phyloP scores from a whole-genome alignment of 208 protist species.

The Leishmania tarentolae region DNA sequence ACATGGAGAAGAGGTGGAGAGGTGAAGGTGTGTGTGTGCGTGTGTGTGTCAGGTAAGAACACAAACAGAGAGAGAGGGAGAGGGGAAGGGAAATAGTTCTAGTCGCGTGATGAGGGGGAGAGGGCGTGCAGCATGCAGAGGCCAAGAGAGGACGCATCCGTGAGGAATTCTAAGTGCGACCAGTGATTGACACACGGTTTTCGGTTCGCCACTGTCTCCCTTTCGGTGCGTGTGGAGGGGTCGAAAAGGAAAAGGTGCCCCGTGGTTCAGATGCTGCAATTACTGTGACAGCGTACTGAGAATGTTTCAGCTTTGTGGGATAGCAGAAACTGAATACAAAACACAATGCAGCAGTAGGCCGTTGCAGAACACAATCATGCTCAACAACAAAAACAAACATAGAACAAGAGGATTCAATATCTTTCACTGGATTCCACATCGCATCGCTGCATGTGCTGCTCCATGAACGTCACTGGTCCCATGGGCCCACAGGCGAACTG shows the following conservation, averaged over 20 bases:
- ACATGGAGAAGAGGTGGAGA: background rate
- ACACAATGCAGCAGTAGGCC: slow-evolving; percentile 12
- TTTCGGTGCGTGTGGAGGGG: background rate
- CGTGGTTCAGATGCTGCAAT: background rate
- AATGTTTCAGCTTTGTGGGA: background rate
- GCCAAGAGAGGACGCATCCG: background rate
- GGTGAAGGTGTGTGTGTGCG: background rate
- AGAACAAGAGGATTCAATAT: background rate
- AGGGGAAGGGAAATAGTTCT: background rate
- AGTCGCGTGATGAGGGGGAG: background rate
- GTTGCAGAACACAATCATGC: background rate
- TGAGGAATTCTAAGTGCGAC: background rate
- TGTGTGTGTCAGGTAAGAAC: background rate
- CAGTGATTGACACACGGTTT: background rate
- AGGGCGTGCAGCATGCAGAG: background rate
- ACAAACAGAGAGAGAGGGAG: background rate
- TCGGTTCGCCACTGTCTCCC: background rate
- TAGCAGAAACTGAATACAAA: slow-evolving; percentile 3
- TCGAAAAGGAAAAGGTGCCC: background rate
- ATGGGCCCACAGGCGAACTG: slow-evolving; percentile 41
- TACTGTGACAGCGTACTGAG: background rate
- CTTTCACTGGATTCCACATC: slow-evolving; percentile 2
- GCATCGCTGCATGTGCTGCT: slow-evolving; percentile 10
- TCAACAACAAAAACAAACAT: slow-evolving; percentile 1
- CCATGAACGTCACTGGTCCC: slow-evolving; percentile 15